Percentiles rank a stretch among this genome's conserved stretches.
These are phyloP conservation scores for Clohesyomyces aquaticus DNA, from an alignment of 495 filamentous ascomycete species.

Conservation along the genomic window DNA sequence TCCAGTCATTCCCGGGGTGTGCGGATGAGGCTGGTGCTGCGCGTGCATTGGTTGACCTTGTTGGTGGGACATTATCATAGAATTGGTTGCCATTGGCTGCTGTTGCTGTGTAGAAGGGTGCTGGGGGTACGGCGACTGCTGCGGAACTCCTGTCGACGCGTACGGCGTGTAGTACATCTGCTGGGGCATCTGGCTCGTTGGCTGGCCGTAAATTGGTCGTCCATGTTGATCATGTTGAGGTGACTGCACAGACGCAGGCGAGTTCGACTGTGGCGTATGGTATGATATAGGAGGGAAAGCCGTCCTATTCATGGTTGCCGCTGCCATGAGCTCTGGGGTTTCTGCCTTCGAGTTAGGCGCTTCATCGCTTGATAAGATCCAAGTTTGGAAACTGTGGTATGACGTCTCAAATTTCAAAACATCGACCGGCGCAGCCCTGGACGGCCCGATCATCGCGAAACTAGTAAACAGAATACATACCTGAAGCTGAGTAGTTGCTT, in stretches of 20 bases:
- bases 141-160: conserved; percentile 59
- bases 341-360: conserved; percentile 54
- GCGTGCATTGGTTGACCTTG: conserved; percentile 61
- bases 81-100: conserved; percentile 64
- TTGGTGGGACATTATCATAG: conserved; percentile 72
- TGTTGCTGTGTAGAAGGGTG: conserved; percentile 69
- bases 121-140: conserved; percentile 75
- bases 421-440: neutral
- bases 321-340: conserved; percentile 90
- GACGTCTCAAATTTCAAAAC: neutral
- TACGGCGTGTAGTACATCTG: conserved; percentile 77
- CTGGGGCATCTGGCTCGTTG: conserved; percentile 73
- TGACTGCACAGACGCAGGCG: conserved; percentile 93
- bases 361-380: neutral
- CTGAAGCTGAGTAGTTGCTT: conserved; percentile 49
- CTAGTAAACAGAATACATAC: conserved; percentile 38
- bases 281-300: conserved; percentile 83
- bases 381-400: neutral
- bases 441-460: neutral
- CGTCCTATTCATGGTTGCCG: conserved; percentile 80
- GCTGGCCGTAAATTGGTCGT: conserved; percentile 79
- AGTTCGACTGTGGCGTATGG: conserved; percentile 93
- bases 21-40: conserved; percentile 61
- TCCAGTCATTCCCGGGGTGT: conserved; percentile 54
- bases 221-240: conserved; percentile 87